phyloP scores from a whole-genome alignment of 2,329 filamentous ascomycete genomes.

The Hawksworthiomyces lignivorus region DNA sequence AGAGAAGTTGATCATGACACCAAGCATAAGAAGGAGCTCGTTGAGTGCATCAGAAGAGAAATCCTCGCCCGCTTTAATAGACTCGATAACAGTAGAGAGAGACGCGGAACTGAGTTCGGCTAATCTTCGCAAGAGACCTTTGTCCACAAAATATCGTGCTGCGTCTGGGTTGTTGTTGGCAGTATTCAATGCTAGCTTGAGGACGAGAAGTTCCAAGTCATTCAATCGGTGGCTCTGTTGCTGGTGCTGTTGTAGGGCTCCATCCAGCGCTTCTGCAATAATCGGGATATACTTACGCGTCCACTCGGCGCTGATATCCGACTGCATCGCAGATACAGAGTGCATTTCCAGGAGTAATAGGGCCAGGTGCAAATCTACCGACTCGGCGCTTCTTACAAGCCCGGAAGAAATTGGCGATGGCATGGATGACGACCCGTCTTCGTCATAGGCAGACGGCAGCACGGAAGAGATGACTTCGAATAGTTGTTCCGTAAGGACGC shows the following conservation, averaged over 20 bases:
- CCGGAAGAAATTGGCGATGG: conserved; percentile 11
- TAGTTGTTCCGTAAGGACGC: conserved; percentile 38
- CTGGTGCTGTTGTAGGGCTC: conserved; percentile 22
- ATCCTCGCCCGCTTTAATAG: conserved; percentile 39
- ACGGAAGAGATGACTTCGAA: conserved; percentile 36
- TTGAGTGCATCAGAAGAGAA: conserved; percentile 51
- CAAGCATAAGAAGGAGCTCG: conserved; percentile 67
- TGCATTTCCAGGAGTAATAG: conserved; percentile 45
- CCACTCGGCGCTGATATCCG: conserved; percentile 35
- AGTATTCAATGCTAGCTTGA: conserved; percentile 73
- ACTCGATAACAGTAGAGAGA: conserved; percentile 38
- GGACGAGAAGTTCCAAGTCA: conserved; percentile 37
- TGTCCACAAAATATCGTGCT: conserved; percentile 61
- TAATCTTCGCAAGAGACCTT: conserved; percentile 42
- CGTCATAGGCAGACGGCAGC: conserved; percentile 20
- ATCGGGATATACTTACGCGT: conserved; percentile 42
- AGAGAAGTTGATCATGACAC: conserved; percentile 78
- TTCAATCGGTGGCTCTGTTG: conserved; percentile 23
- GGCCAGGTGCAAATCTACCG: conserved; percentile 36
- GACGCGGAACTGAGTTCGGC: conserved; percentile 43
- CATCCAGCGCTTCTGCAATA: conserved; percentile 40
- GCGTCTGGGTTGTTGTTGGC: conserved; percentile 72
- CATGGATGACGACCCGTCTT: conserved; percentile 14
- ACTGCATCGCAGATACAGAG: conserved; percentile 40
- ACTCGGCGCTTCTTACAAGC: conserved; percentile 24